A percentile compares a stretch with the other conserved stretches of the same genome.
Conservation (phyloP, 2,329 filamentous ascomycete genomes). For the Apiospora rasikravindrae region DNA sequence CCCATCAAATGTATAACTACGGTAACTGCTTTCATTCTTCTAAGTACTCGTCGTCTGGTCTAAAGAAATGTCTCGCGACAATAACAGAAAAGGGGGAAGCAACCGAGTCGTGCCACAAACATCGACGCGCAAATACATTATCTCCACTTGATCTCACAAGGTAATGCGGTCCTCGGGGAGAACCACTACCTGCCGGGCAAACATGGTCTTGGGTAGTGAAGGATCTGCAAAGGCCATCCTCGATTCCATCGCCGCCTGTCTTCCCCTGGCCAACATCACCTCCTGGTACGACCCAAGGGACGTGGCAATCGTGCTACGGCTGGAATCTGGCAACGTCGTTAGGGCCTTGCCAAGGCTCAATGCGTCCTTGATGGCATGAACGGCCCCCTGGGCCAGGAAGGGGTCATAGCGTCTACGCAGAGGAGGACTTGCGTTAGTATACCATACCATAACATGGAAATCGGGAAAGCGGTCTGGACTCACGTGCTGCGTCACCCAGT, state of each 20-base stretch:
- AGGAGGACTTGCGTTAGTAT: neutral
- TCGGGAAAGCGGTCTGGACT: neutral
- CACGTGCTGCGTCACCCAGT: slow-evolving; percentile 31
- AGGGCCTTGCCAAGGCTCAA: slow-evolving; percentile 32
- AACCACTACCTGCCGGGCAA: neutral
- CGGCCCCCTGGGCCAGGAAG: slow-evolving; percentile 32
- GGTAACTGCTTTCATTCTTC: neutral
- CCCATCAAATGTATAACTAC: too few species aligned
- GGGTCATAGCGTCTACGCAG: neutral
- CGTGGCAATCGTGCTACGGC: neutral
- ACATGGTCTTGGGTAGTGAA: neutral
- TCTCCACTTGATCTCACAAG: neutral
- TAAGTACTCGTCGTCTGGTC: neutral
- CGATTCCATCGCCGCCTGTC: neutral
- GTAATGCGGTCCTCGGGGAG: neutral
- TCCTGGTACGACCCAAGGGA: neutral
- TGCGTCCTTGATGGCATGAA: slow-evolving; percentile 55
- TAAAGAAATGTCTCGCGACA: neutral
- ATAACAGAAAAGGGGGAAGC: neutral
- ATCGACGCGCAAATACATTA: too few species aligned
- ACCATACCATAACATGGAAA: neutral
- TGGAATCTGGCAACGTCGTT: neutral
- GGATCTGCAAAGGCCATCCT: neutral
- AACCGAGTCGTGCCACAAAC: neutral
- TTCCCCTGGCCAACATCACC: neutral